Conservation (phyloP, 345 rosid genomes). For the Kandelia obovata region DNA sequence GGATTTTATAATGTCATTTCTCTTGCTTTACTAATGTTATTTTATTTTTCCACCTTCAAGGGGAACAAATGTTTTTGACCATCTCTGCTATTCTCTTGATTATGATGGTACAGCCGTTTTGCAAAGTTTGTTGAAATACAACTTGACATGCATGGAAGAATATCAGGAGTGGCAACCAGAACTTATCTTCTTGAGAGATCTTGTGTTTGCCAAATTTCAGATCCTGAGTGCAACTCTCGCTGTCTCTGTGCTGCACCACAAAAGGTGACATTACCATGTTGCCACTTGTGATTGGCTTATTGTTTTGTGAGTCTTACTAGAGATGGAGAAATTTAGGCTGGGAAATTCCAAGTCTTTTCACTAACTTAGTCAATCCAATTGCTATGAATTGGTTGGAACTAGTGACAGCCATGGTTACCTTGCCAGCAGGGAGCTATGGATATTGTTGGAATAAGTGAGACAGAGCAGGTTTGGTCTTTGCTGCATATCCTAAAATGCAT, state of each 20-base stretch:
- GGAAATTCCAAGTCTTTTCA: constrained; percentile 81
- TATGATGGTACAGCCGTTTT: constrained; percentile 58
- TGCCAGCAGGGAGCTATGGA: constrained; percentile 82
- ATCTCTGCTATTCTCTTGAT: constrained; percentile 8
- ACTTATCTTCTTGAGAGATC: constrained; percentile 94
- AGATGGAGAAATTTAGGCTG: constrained; percentile 63
- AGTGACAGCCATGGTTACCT: constrained; percentile 70
- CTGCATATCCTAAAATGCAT: constrained; percentile 2
- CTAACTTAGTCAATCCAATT: constrained; percentile 87
- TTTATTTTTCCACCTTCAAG: background rate
- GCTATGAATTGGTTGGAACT: constrained; percentile 66
- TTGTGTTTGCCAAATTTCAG: constrained; percentile 91
- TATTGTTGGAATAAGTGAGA: constrained; percentile 68
- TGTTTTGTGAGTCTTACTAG: constrained; percentile 35
- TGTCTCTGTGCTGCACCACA: constrained; percentile 87
- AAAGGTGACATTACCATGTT: constrained; percentile 37
- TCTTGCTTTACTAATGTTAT: background rate
- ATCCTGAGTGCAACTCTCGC: constrained; percentile 87
- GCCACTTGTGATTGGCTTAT: constrained; percentile 21
- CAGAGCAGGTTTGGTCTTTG: constrained; percentile 59
- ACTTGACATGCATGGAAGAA: constrained; percentile 65
- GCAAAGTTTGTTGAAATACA: constrained; percentile 96
- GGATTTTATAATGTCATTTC: background rate
- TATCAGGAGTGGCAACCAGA: constrained; percentile 93
- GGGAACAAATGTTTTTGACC: background rate